phyloP scores from a whole-genome alignment of 1,284 basidiomycete genomes.

The Salmacisia buchloeana region DNA sequence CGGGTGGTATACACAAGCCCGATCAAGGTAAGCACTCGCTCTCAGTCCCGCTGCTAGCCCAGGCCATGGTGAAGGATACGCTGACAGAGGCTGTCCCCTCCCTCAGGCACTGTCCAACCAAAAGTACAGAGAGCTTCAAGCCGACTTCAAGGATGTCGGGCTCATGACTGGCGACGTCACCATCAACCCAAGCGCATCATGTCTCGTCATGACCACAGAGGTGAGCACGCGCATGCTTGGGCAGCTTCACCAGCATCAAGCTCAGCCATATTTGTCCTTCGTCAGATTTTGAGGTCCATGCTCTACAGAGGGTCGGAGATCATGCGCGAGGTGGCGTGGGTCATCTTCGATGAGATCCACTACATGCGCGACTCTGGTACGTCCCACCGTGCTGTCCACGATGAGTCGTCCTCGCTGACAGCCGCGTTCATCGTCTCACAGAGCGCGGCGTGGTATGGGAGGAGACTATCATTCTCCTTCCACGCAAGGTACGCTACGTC shows the following conservation, averaged over 20 bases:
- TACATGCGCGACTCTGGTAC: conserved; percentile 92
- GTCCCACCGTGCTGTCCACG: conserved; percentile 10
- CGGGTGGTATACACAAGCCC: conserved; percentile 98
- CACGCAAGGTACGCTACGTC: conserved; percentile 91
- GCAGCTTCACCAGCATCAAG: background rate
- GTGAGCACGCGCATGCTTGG: conserved; percentile 52
- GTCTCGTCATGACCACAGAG: conserved; percentile 99
- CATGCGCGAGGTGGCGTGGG: conserved; percentile 99
- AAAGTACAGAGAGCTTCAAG: conserved; percentile 95
- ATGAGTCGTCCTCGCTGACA: background rate
- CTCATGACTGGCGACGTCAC: conserved; percentile 99
- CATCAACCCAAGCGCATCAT: conserved; percentile 92
- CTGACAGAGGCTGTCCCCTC: background rate
- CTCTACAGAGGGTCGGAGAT: conserved; percentile 97
- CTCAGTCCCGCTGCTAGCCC: background rate
- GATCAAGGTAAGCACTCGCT: conserved; percentile 74
- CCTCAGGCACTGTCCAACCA: conserved; percentile 75
- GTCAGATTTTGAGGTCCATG: conserved; percentile 94
- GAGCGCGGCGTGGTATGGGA: conserved; percentile 63
- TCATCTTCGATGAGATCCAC: conserved; percentile 98
- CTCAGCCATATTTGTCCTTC: background rate
- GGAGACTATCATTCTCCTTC: conserved; percentile 90
- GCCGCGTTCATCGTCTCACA: background rate
- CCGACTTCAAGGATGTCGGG: conserved; percentile 94
- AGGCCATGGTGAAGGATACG: background rate